Evolutionary conservation across 768 basidiomycete genomes (phyloP).

Genomic region (Podaxis rugospora): DNA sequence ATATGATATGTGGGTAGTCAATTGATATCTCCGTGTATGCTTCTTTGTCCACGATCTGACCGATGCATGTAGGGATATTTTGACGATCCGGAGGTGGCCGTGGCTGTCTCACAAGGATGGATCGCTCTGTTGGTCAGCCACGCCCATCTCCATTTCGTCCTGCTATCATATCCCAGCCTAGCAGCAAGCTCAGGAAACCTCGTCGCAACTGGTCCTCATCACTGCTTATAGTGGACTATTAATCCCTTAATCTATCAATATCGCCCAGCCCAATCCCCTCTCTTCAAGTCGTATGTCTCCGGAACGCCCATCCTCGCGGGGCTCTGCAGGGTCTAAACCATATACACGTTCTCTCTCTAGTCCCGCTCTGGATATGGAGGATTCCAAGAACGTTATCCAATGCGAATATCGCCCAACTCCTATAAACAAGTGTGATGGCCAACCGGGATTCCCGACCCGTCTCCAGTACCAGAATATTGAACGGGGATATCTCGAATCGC

Average conservation of each 20-base stretch:
- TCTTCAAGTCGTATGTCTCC: slow-evolving; percentile 25
- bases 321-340: slow-evolving; percentile 27
- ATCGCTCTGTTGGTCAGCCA: slow-evolving; percentile 1
- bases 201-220: not conserved
- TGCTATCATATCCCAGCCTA: slow-evolving; percentile 14
- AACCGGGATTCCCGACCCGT: slow-evolving; percentile 57
- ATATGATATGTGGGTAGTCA: slow-evolving; percentile 6
- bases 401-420: not conserved
- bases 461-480: slow-evolving; percentile 58
- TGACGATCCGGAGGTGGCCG: not conserved
- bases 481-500: slow-evolving; percentile 49
- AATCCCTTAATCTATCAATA: slow-evolving; percentile 12
- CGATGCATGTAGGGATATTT: not conserved
- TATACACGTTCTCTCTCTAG: slow-evolving; percentile 25
- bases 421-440: slow-evolving; percentile 11
- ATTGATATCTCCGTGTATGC: not conserved
- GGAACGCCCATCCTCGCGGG: slow-evolving; percentile 24
- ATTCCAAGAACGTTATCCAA: slow-evolving; percentile 8
- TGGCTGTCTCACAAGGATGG: slow-evolving; percentile 11
- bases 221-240: slow-evolving; percentile 15
- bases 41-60: not conserved
- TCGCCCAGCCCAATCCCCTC: slow-evolving; percentile 10
- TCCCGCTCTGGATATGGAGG: slow-evolving; percentile 13
- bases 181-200: slow-evolving; percentile 14
- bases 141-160: slow-evolving; percentile 7